Conservation (phyloP, 768 basidiomycete species). For the Tulasnella calospora region DNA sequence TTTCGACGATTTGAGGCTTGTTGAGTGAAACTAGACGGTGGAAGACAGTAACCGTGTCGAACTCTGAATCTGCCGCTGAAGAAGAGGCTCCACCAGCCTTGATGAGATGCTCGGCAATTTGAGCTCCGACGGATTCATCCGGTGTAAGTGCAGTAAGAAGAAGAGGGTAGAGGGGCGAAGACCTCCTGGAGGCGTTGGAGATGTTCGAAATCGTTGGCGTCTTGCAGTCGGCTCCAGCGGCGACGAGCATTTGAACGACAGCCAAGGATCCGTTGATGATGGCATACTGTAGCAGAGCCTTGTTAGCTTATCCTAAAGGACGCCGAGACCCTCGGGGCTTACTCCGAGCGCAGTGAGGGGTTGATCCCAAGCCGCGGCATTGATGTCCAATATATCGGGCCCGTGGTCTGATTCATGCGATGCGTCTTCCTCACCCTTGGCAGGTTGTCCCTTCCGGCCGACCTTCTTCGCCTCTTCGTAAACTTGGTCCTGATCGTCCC, state of each 20-base stretch:
- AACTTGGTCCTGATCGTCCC: conserved; percentile 20
- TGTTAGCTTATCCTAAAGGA: background rate
- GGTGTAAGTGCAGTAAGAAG: conserved; percentile 33
- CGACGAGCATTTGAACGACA: conserved; percentile 47
- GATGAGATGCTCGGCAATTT: conserved; percentile 35
- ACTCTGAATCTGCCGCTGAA: conserved; percentile 34
- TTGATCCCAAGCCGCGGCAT: conserved; percentile 56
- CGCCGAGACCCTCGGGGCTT: conserved; percentile 35
- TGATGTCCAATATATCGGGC: conserved; percentile 54
- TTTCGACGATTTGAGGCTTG: conserved; percentile 32
- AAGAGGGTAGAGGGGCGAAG: conserved; percentile 32
- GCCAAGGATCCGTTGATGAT: conserved; percentile 43
- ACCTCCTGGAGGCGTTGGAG: conserved; percentile 27
- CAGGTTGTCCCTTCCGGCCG: conserved; percentile 5
- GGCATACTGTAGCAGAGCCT: conserved; percentile 1
- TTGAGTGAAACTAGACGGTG: conserved; percentile 33
- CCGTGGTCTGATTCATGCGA: conserved; percentile 46
- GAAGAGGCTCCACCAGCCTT: conserved; percentile 33
- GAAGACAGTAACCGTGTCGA: conserved; percentile 35
- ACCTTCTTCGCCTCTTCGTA: conserved; percentile 42
- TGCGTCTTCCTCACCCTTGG: conserved; percentile 30
- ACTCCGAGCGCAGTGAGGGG: conserved; percentile 48
- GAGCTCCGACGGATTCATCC: conserved; percentile 31
- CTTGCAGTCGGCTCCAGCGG: conserved; percentile 47
- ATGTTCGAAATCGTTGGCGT: too few species aligned